A percentile compares a stretch with the other conserved stretches of the same genome.
These are phyloP conservation scores for Echria macrotheca DNA, from an alignment of 495 filamentous ascomycete genomes.

Conservation along the genomic window DNA sequence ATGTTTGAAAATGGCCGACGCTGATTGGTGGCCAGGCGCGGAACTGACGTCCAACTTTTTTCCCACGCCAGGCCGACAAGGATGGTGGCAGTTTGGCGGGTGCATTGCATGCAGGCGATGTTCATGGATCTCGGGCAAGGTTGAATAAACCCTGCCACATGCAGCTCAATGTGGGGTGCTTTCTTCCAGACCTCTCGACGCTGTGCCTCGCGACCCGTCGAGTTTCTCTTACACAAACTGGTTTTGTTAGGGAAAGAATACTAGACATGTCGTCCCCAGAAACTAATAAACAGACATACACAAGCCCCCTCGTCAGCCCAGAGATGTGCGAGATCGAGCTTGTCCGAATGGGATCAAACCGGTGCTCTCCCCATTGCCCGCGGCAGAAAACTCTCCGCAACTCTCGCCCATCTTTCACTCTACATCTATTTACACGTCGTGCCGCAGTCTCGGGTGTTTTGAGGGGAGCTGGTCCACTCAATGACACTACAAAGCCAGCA, in stretches of 20 bases:
- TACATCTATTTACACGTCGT: no score
- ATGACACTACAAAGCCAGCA: no score
- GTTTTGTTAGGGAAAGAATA: slow-evolving; percentile 12
- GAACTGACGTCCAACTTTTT: slow-evolving; percentile 19
- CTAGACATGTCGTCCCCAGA: neutral
- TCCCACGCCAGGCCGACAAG: slow-evolving; percentile 13
- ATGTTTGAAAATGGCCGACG: slow-evolving; percentile 25
- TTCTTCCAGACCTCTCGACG: slow-evolving; percentile 18
- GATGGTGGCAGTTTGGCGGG: slow-evolving; percentile 21
- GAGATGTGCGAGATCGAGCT: slow-evolving; percentile 2
- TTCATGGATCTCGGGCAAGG: slow-evolving; percentile 29
- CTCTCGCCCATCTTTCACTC: no score
- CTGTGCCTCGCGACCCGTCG: slow-evolving; percentile 4
- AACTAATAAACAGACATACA: no score
- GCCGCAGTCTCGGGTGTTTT: no score
- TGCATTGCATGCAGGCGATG: slow-evolving; percentile 29
- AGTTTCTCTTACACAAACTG: slow-evolving; percentile 24
- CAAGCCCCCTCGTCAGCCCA: slow-evolving; percentile 9
- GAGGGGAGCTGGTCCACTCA: no score
- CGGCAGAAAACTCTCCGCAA: no score
- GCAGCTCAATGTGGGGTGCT: slow-evolving; percentile 32
- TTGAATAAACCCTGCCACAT: slow-evolving; percentile 19
- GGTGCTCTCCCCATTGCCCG: no score
- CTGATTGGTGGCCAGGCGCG: slow-evolving; percentile 24
- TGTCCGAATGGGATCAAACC: neutral